These are phyloP conservation scores for Talaromyces sp. DNA, from an alignment of 2,329 filamentous ascomycete genomes.

Conservation along the genomic window DNA sequence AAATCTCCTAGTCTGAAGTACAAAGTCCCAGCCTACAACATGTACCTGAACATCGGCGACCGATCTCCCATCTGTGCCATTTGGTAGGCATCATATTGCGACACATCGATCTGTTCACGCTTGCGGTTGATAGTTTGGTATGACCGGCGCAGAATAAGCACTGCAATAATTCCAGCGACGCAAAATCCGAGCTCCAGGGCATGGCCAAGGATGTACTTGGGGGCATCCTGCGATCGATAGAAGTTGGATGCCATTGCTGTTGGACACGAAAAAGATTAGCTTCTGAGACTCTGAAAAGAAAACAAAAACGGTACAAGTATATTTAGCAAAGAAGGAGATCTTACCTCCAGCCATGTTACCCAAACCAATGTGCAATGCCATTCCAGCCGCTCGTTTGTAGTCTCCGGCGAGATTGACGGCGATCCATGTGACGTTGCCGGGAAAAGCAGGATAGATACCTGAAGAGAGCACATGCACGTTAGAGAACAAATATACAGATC, in stretches of 20 bases:
- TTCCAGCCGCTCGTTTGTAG: conserved; percentile 57
- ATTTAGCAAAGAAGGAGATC: background rate
- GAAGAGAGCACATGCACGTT: background rate
- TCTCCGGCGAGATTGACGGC: conserved; percentile 60
- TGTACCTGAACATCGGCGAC: conserved; percentile 64
- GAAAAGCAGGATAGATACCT: conserved; percentile 49
- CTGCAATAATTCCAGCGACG: conserved; percentile 46
- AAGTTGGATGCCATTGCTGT: conserved; percentile 70
- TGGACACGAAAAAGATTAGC: conserved; percentile 7
- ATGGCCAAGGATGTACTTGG: conserved; percentile 53
- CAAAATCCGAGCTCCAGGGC: conserved; percentile 54
- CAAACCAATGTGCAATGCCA: conserved; percentile 63
- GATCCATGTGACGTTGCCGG: conserved; percentile 56
- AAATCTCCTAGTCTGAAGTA: background rate
- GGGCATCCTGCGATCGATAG: conserved; percentile 56
- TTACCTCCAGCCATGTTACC: conserved; percentile 52
- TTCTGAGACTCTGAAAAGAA: background rate
- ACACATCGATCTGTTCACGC: conserved; percentile 49
- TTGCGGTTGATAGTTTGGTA: conserved; percentile 62
- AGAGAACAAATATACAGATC: background rate
- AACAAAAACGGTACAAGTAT: background rate
- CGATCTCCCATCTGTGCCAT: conserved; percentile 61
- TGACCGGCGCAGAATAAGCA: conserved; percentile 46
- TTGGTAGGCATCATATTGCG: conserved; percentile 51
- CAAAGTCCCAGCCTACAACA: conserved; percentile 40